Evolutionary conservation across 2,329 filamentous ascomycete genomes (phyloP).

Genomic region (Ambrosiella xylebori): DNA sequence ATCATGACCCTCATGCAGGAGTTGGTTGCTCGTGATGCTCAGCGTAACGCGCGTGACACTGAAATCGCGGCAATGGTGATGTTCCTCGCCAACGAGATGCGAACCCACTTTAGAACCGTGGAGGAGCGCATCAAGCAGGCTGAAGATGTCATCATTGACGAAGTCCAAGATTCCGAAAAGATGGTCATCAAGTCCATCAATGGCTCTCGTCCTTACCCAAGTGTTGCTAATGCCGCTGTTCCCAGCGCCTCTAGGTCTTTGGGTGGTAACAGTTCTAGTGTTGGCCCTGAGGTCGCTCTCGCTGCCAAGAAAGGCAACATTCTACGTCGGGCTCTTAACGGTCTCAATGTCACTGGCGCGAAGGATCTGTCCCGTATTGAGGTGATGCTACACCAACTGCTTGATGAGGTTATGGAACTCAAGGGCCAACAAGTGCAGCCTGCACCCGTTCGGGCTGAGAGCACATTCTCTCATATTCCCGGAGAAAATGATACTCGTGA

Average conservation of each 20-base stretch:
- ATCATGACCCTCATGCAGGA: conserved; percentile 97
- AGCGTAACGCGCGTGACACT: conserved; percentile 87
- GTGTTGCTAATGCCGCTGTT: conserved; percentile 24
- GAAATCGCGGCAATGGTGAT: conserved; percentile 92
- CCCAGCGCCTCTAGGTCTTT: conserved; percentile 33
- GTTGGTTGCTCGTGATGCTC: conserved; percentile 88
- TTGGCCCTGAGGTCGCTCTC: conserved; percentile 34
- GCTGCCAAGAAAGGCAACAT: conserved; percentile 75
- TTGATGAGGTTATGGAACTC: conserved; percentile 77
- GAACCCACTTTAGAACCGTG: conserved; percentile 87
- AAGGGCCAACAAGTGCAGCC: conserved; percentile 35
- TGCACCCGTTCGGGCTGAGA: conserved; percentile 31
- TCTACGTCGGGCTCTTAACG: conserved; percentile 87
- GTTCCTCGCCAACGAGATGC: conserved; percentile 88
- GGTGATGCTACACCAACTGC: conserved; percentile 78
- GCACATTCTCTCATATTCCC: conserved; percentile 49
- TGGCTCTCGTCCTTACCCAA: conserved; percentile 70
- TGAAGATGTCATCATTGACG: conserved; percentile 73
- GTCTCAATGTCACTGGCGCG: conserved; percentile 69
- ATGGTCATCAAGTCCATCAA: conserved; percentile 68
- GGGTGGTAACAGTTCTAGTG: conserved; percentile 21
- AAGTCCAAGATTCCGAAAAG: conserved; percentile 75
- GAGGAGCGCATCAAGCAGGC: conserved; percentile 82
- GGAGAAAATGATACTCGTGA: conserved; percentile 60
- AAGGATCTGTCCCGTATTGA: conserved; percentile 81